Evolutionary conservation across 2,329 filamentous ascomycete species (phyloP), one percentile per base, ranked within the genome.

Genomic region (Chaetomium strumarium): DNA sequence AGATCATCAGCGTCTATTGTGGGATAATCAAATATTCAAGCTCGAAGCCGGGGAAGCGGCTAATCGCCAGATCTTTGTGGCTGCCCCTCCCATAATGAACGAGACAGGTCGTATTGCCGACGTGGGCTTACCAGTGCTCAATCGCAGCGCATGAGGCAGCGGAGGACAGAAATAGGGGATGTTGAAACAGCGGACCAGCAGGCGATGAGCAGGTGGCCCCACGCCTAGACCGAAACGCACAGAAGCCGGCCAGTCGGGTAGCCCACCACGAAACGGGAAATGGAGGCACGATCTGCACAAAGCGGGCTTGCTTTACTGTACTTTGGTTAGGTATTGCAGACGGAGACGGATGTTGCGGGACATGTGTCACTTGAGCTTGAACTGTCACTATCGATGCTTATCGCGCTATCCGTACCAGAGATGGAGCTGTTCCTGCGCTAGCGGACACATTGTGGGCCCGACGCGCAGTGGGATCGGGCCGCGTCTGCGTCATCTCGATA

Each of bases 181-280:
- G 52, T 55, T 60, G 59, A 61, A 61, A 61, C 58, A 49, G 45
- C 50, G 51, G 46, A 20, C 53, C 43, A 49, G 49, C 45, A 36
- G 46, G 46, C 41, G 50, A 49, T 55, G 37, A 55, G 50, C 49
- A 44, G 44, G 55, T 39, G 41, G 46, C 53, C n/a, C 49, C 12
- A 14, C 9, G 30, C 46, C 29, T 31, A 30, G 48, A 17, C 52
- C 46, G 7, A 8, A 37, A 24, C 7, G 24, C 7, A 24, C 24
- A 4, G 24, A 24, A 24, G 24, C 7, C 24, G 24, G 24, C 24
- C 24, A 7, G 5, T 34, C 33, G 33, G 33, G 12, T 14, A 34
- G 11, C 13, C 33, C 33, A 10, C 13, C 33, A 10, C 33, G 24
- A 24, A 24, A 24, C 13, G 33, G 33, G 33, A 34, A 34, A 34